These are phyloP conservation scores for Sanghuangporus sanghuang DNA, from an alignment of 1,284 basidiomycete species.

Conservation along the genomic window DNA sequence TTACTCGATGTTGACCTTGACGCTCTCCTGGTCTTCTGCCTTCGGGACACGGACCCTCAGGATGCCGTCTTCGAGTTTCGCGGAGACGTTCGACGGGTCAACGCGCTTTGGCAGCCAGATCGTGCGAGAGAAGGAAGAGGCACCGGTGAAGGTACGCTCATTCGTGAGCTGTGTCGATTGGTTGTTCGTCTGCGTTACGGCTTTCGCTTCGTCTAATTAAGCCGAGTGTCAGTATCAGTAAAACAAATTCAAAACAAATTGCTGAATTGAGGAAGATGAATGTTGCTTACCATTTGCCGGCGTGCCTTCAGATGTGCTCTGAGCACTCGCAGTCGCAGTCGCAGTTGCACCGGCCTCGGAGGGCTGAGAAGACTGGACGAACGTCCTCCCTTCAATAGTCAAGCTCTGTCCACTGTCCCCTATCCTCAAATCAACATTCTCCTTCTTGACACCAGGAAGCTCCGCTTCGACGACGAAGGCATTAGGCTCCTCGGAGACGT, in stretches of 20 bases:
- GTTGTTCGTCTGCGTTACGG: conserved; percentile 30
- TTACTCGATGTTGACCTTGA: conserved; percentile 29
- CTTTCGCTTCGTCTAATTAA: conserved; percentile 21
- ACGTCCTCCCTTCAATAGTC: conserved; percentile 63
- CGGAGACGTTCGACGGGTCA: conserved; percentile 51
- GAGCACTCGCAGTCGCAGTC: not conserved
- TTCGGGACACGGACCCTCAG: conserved; percentile 60
- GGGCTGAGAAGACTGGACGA: conserved; percentile 24
- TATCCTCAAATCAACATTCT: conserved; percentile 65
- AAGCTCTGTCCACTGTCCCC: conserved; percentile 65
- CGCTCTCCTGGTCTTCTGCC: conserved; percentile 49
- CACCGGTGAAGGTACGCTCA: conserved; percentile 53
- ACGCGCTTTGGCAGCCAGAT: conserved; percentile 64
- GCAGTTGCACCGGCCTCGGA: not conserved
- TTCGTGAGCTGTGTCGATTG: conserved; percentile 44
- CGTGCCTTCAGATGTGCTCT: not conserved
- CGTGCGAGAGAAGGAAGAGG: conserved; percentile 57
- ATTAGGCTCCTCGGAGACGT: conserved; percentile 60
- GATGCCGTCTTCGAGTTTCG: conserved; percentile 65
- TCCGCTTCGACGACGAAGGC: conserved; percentile 70
- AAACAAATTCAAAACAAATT: not conserved
- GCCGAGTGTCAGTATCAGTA: not conserved
- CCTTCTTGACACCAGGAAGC: conserved; percentile 73
- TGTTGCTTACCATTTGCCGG: not conserved
- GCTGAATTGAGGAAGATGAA: too few relatives aligned